These are phyloP conservation scores for Rhynchosporium agropyri DNA, from an alignment of 2,329 filamentous ascomycete genomes.

Conservation along the genomic window DNA sequence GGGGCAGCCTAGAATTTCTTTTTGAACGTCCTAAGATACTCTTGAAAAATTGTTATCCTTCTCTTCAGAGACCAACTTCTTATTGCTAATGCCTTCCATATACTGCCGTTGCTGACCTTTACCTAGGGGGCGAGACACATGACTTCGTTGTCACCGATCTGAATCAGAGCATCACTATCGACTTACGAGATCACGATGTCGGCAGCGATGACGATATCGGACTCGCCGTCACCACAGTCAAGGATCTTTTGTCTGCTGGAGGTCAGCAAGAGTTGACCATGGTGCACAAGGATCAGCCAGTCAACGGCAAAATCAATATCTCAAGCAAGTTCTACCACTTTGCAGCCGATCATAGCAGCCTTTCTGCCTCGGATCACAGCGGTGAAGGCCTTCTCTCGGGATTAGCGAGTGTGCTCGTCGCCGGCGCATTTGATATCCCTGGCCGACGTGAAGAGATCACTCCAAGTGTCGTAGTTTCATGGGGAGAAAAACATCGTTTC, in stretches of 20 bases:
- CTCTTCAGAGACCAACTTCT: too few species aligned
- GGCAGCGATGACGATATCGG: constrained; percentile 22
- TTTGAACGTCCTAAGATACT: too few species aligned
- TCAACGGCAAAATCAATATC: constrained; percentile 18
- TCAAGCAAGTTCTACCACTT: constrained; percentile 23
- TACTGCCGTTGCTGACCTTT: too few species aligned
- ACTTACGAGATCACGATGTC: constrained; percentile 22
- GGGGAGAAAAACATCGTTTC: constrained; percentile 24
- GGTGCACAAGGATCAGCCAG: constrained; percentile 20
- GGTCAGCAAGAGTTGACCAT: constrained; percentile 22
- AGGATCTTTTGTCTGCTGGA: constrained; percentile 20
- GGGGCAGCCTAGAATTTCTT: too few species aligned
- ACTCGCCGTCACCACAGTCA: constrained; percentile 25
- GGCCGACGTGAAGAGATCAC: constrained; percentile 21
- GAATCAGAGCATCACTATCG: constrained; percentile 23
- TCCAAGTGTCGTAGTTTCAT: constrained; percentile 26
- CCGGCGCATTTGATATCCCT: constrained; percentile 20
- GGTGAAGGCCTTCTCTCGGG: constrained; percentile 20
- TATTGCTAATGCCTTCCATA: too few species aligned
- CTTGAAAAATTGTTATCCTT: too few species aligned
- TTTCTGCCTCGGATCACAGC: constrained; percentile 21
- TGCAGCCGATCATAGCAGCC: constrained; percentile 15
- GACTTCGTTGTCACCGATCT: constrained; percentile 26
- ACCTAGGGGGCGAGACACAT: constrained; percentile 15
- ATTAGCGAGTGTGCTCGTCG: constrained; percentile 15